Conservation (phyloP, 768 basidiomycete genomes). For the Lactarius psammicola region DNA sequence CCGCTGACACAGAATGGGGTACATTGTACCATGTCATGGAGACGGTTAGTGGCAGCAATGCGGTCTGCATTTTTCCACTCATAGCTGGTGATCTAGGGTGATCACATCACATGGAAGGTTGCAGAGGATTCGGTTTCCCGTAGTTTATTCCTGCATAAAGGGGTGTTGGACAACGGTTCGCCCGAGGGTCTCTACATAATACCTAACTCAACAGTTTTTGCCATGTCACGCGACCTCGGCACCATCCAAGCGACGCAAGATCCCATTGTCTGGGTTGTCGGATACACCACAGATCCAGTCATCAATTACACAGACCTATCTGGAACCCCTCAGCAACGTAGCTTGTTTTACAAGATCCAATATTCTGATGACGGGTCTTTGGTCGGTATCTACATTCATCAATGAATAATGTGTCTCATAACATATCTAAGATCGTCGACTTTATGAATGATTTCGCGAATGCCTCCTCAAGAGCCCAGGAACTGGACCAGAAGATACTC, state of each 20-base stretch:
- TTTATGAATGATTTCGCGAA: slow-evolving; percentile 46
- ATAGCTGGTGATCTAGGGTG: slow-evolving; percentile 8
- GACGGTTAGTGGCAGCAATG: slow-evolving; percentile 13
- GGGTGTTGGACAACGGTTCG: slow-evolving; percentile 21
- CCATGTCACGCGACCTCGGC: slow-evolving; percentile 33
- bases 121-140: too few relatives aligned
- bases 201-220: slow-evolving; percentile 27
- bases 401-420: neutral
- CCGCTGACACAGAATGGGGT: slow-evolving; percentile 26
- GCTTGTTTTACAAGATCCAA: slow-evolving; percentile 43
- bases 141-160: slow-evolving; percentile 26
- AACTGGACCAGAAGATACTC: slow-evolving; percentile 49
- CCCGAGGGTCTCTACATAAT: slow-evolving; percentile 21
- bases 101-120: slow-evolving; percentile 25
- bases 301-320: slow-evolving; percentile 36
- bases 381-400: slow-evolving; percentile 3
- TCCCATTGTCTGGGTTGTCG: slow-evolving; percentile 34
- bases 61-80: neutral
- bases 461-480: slow-evolving; percentile 44
- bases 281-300: slow-evolving; percentile 32
- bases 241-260: slow-evolving; percentile 25
- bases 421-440: slow-evolving; percentile 37
- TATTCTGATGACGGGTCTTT: slow-evolving; percentile 35
- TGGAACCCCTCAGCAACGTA: slow-evolving; percentile 42
- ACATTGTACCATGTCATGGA: slow-evolving; percentile 27